Evolutionary conservation across 2,329 filamentous ascomycete species (phyloP), one percentile per base, ranked within the genome.

Genomic region (Aspergillus felis): DNA sequence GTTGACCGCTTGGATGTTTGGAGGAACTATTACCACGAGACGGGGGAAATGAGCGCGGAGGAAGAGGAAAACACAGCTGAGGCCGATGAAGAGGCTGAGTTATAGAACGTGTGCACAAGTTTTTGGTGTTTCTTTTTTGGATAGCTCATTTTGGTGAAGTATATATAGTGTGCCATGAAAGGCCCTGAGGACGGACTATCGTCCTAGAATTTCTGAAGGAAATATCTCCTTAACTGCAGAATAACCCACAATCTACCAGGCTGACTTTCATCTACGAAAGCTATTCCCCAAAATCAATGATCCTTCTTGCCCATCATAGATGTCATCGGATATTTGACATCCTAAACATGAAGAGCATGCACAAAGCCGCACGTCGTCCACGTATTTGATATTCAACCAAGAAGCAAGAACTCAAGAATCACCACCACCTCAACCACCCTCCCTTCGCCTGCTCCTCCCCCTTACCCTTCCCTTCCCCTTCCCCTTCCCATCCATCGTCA

Each of bases 1-100:
- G 56, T 46, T 12, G 49, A 51, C 42, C 56, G 58, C 7, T 57
- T 72, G 57, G 65, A 66, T 56, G 52, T 64, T 12, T 73, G 70
- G 68, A 66, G 58, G 54, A 59, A 62, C 27, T 73, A 67, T 51
- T 50, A 69, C 22, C 61, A 64, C 3, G 65, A 63, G 52, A 59
- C 44, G 57, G 57, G 24, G 6, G 44, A 27, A 24, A 47, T 47
- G 44, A 47, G 22, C 22, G 10, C 24, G 12, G 44, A 47, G 8
- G 44, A 22, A 22, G 42, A 46, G 9, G 42, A 8, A 47, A 22
- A 47, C 44, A 9, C 41, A 17, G 6, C 41, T 4, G 22, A 47
- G 4, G 20, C 22, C 9, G 44, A 27, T 14, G 22, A 22, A 7
- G 22, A 47, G 24, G 3, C 12, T 47, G 20, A 7, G 24, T 12